Evolutionary conservation across 83 land plant genomes (phyloP), one percentile per base, ranked within the genome.

Genomic region (Picea abies): DNA sequence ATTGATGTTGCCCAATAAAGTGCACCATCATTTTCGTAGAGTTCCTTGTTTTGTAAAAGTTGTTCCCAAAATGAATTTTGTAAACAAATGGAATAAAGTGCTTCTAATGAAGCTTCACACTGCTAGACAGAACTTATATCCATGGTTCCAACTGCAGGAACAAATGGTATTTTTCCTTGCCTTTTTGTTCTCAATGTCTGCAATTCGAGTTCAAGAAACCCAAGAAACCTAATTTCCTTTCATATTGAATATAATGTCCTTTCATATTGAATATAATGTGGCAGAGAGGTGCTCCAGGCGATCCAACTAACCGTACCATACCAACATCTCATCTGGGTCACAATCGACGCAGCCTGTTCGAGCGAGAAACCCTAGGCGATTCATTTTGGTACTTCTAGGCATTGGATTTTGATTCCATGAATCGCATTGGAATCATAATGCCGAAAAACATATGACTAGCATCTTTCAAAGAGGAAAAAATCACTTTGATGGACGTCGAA

Each of bases 21-120:
- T 80, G 94, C 80, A 62, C 96, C 96, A 19, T 95, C 96, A 37
- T 94, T 88, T 82, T 83, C 82, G 63, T 95, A 94, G 37, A 94
- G 82, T 82, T 94, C 95, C 98, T 96, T 94, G 78, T 97, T 95
- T 75, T 80, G 87, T 0, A 97, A 87, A 25, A 97, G 82, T 63
- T 88, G 92, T 84, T 97, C 99, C 66, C 96, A 91, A 79, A 97
- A 95, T n/a, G 84, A n/a, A 81, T 96, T 93, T 58, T 95, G 95
- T 63, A 92, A 89, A 87, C 91, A 95, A n/a, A 95, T 83, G 37
- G 87, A 89, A 70, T 88, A 89, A 12, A 97, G 92, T 86, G 91
- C 91, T 90, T 95, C 95, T 78, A 97, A 72, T 56, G 99, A 95
- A 75, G 94, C 94, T 81, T 97, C 99, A 81, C 95, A 95, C 66